A percentile compares a stretch with the other conserved stretches of the same genome.
phyloP scores from a whole-genome alignment of 768 basidiomycete species.

The Lentinula edodes region DNA sequence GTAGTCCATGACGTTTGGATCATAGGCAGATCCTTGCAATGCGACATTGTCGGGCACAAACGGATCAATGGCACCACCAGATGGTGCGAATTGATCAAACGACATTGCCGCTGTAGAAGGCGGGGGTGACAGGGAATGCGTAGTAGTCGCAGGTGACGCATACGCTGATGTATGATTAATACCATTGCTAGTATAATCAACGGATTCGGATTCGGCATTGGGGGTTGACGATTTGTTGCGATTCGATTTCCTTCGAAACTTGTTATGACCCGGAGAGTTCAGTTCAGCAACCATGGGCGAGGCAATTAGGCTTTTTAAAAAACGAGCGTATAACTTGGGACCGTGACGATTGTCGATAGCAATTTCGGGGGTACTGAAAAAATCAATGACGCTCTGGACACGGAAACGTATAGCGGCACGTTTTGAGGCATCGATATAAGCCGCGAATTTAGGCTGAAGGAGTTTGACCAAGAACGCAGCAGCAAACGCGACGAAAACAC shows the following conservation, averaged over 20 bases:
- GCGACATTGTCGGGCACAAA: conserved; percentile 19
- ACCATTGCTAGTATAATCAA: conserved; percentile 8
- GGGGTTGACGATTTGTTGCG: conserved; percentile 12
- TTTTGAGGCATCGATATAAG: conserved; percentile 51
- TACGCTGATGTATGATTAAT: conserved; percentile 15
- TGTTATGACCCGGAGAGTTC: conserved; percentile 2
- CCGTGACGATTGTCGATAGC: conserved; percentile 79
- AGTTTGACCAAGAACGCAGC: conserved; percentile 83
- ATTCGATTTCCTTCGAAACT: conserved; percentile 5
- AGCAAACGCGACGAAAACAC: conserved; percentile 76
- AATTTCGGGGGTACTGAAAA: conserved; percentile 64
- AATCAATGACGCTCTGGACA: conserved; percentile 62
- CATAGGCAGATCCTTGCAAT: neutral
- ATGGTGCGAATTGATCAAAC: conserved; percentile 41
- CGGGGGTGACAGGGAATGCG: conserved; percentile 40
- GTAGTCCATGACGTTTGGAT: neutral
- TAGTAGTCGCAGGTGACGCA: conserved; percentile 32
- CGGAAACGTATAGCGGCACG: conserved; percentile 56
- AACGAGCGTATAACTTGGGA: conserved; percentile 74
- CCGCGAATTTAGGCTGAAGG: conserved; percentile 70
- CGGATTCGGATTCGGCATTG: conserved; percentile 6
- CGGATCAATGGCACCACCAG: conserved; percentile 33
- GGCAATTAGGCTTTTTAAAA: conserved; percentile 66
- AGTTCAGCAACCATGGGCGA: conserved; percentile 40
- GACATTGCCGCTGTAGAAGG: conserved; percentile 39